phyloP scores from a whole-genome alignment of 2,329 filamentous ascomycete genomes.

The Monosporascus sp. region DNA sequence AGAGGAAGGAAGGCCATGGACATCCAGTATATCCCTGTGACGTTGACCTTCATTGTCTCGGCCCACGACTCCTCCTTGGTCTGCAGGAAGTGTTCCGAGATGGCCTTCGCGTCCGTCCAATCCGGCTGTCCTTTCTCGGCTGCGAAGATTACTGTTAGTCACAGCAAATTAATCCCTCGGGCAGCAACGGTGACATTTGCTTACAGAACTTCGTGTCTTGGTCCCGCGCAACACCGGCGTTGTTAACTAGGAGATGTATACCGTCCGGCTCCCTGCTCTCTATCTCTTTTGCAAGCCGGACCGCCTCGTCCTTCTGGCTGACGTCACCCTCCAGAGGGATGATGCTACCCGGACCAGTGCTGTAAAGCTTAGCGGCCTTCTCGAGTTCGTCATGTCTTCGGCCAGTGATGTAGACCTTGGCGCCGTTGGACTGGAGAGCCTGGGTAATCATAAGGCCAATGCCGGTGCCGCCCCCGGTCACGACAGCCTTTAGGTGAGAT shows the following conservation, averaged over 20 bases:
- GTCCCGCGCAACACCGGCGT: conserved; percentile 47
- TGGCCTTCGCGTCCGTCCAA: conserved; percentile 38
- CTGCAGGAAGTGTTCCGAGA: conserved; percentile 45
- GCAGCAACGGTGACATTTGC: background rate
- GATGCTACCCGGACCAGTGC: conserved; percentile 4
- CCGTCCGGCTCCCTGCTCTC: conserved; percentile 45
- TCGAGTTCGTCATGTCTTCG: no score
- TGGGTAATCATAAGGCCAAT: conserved; percentile 10
- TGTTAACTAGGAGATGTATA: conserved; percentile 48
- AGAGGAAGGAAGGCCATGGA: conserved; percentile 47
- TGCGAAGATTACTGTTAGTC: background rate
- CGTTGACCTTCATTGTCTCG: conserved; percentile 46
- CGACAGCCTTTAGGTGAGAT: conserved; percentile 6
- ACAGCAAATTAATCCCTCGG: no score
- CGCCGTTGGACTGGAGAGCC: conserved; percentile 1
- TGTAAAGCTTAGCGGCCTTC: conserved; percentile 1
- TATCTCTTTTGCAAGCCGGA: conserved; percentile 43
- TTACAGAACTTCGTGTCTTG: conserved; percentile 43
- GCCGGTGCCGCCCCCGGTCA: conserved; percentile 9
- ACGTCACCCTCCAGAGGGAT: conserved; percentile 5
- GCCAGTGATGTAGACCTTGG: no score
- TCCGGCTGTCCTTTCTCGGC: conserved; percentile 38
- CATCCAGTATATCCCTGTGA: conserved; percentile 44
- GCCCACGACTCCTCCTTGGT: conserved; percentile 40
- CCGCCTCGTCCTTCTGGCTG: conserved; percentile 39